A percentile compares a stretch with the other conserved stretches of the same genome.
These are phyloP conservation scores for Primulina eburnea DNA, from an alignment of 257 asterid species.

Conservation along the genomic window DNA sequence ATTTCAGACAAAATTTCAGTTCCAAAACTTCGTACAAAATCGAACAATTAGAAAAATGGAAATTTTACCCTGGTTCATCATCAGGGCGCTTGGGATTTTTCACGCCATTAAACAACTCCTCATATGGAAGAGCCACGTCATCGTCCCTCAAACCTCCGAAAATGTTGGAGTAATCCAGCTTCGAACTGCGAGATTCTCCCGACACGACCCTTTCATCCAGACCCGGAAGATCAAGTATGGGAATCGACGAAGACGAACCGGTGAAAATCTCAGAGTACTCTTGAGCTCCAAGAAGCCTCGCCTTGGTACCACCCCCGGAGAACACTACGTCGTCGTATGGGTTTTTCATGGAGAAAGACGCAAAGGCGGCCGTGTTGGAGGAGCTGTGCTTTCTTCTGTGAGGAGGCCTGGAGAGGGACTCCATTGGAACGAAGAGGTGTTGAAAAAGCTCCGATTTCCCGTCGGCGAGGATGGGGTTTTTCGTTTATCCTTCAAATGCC, in stretches of 20 bases:
- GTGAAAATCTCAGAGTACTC: conserved; percentile 78
- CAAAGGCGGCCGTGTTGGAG: conserved; percentile 26
- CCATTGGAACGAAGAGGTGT: conserved; percentile 44
- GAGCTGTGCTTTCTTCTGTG: conserved; percentile 57
- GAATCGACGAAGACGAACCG: conserved; percentile 59
- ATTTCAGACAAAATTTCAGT: background rate
- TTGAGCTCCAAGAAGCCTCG: conserved; percentile 36
- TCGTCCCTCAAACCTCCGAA: conserved; percentile 62
- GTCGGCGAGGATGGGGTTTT: background rate
- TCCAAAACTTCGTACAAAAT: background rate
- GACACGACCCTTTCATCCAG: conserved; percentile 46
- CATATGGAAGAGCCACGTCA: conserved; percentile 48
- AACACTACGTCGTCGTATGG: conserved; percentile 74
- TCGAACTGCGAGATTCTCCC: conserved; percentile 40
- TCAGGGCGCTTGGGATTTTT: conserved; percentile 28
- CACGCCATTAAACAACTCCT: conserved; percentile 46
- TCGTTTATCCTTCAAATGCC: too few species aligned
- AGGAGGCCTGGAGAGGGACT: conserved; percentile 60
- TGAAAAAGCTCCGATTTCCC: conserved; percentile 1
- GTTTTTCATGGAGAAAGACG: conserved; percentile 53
- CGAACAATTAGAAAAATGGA: conserved; percentile 3
- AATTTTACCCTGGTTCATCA: conserved; percentile 38
- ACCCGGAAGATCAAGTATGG: conserved; percentile 69
- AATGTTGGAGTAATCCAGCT: conserved; percentile 65
- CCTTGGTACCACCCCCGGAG: conserved; percentile 22